A percentile compares a stretch with the other conserved stretches of the same genome.
phyloP scores from a whole-genome alignment of 371 early-diverging fungal species.

The Mucor saturninus region DNA sequence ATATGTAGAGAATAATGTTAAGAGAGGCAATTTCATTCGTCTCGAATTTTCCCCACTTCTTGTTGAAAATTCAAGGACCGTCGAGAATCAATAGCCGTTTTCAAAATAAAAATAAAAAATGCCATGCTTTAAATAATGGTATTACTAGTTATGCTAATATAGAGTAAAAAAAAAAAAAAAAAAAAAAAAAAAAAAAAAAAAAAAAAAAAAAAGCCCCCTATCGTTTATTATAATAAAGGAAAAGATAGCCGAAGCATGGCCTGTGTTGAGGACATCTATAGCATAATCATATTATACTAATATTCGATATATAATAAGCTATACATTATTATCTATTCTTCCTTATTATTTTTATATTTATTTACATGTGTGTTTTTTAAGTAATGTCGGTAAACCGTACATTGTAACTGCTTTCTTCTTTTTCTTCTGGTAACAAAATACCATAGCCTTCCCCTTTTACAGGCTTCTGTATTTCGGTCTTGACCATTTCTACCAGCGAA shows the following conservation, averaged over 20 bases:
- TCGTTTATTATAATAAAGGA: slow-evolving; percentile 15
- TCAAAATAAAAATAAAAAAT: slow-evolving; percentile 15
- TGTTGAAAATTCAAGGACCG: no score
- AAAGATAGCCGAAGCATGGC: slow-evolving; percentile 8
- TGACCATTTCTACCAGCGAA: not conserved
- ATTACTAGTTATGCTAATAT: no score
- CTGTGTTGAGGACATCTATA: slow-evolving; percentile 8
- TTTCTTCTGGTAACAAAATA: slow-evolving; percentile 15
- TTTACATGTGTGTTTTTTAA: slow-evolving; percentile 1
- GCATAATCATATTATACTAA: slow-evolving; percentile 7
- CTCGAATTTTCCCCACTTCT: no score
- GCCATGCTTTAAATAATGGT: slow-evolving; percentile 13
- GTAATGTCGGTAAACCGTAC: slow-evolving; percentile 2
- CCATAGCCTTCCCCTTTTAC: slow-evolving; percentile 17
- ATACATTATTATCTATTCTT: not conserved
- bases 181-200: no score
- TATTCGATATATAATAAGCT: not conserved
- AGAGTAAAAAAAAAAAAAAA: no score
- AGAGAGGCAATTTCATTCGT: no score
- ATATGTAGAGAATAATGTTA: no score
- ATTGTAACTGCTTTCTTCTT: slow-evolving; percentile 1
- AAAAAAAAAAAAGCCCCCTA: slow-evolving; percentile 17
- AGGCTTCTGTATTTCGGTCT: slow-evolving; percentile 12
- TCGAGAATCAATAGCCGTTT: not conserved
- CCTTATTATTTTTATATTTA: not conserved